phyloP scores from a whole-genome alignment of 2,329 filamentous ascomycete species.

The Alternaria incomplexa region DNA sequence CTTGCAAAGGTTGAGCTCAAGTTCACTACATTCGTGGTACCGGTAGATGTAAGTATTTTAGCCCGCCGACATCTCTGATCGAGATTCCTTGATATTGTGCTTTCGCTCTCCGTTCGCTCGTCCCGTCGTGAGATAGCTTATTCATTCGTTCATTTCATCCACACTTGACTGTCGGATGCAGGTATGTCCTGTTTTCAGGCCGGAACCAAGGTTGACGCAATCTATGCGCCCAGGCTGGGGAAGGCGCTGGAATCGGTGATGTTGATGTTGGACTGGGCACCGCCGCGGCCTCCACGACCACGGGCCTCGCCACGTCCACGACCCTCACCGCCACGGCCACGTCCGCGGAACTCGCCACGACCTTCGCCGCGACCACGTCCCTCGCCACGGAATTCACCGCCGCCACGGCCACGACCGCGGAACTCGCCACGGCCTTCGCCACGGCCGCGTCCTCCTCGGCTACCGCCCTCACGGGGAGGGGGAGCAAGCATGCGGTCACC shows the following conservation, averaged over 20 bases:
- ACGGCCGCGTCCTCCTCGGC: slow-evolving; percentile 60
- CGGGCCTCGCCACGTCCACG: slow-evolving; percentile 58
- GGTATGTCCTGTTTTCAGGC: slow-evolving; percentile 21
- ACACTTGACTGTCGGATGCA: slow-evolving; percentile 12
- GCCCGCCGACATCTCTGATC: slow-evolving; percentile 20
- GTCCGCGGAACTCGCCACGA: slow-evolving; percentile 57
- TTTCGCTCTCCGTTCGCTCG: slow-evolving; percentile 9
- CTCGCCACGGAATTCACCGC: slow-evolving; percentile 50
- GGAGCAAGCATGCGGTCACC: slow-evolving; percentile 61
- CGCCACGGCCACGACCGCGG: slow-evolving; percentile 60
- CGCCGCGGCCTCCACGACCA: slow-evolving; percentile 56
- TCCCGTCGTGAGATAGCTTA: slow-evolving; percentile 26
- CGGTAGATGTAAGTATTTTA: slow-evolving; percentile 15
- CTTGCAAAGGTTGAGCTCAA: slow-evolving; percentile 8
- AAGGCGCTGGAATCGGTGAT: slow-evolving; percentile 59
- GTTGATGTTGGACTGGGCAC: slow-evolving; percentile 52
- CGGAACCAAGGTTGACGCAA: slow-evolving; percentile 21
- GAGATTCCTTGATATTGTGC: slow-evolving; percentile 11
- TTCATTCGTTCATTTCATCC: slow-evolving; percentile 27
- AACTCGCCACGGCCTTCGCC: slow-evolving; percentile 56
- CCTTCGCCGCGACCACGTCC: slow-evolving; percentile 56
- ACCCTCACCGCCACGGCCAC: slow-evolving; percentile 50
- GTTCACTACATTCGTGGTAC: slow-evolving; percentile 13
- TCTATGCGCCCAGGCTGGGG: slow-evolving; percentile 59
- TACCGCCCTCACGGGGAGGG: slow-evolving; percentile 60